Percentiles rank a stretch among this genome's conserved stretches.
Evolutionary conservation across 2,329 filamentous ascomycete species (phyloP).

Genomic region (Bipolaris bicolor): DNA sequence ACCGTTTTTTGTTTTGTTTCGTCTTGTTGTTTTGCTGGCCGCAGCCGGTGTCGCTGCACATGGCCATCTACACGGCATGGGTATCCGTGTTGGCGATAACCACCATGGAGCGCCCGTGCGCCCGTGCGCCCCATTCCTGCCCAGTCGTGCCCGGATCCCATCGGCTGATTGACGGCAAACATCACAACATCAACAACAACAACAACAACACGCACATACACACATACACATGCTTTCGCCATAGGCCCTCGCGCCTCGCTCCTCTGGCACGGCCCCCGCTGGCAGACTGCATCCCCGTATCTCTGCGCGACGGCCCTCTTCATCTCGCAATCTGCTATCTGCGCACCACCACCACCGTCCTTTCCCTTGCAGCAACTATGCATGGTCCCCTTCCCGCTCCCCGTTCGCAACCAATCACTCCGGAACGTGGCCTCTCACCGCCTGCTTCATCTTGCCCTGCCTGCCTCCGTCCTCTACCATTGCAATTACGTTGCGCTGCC

Average conservation of each 20-base stretch:
- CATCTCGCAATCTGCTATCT: conserved; percentile 13
- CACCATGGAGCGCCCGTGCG: background rate
- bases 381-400: conserved; percentile 20
- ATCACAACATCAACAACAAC: conserved; percentile 6
- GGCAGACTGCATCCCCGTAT: background rate
- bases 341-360: conserved; percentile 19
- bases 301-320: conserved; percentile 5
- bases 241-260: conserved; percentile 9
- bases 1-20: background rate
- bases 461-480: conserved; percentile 20
- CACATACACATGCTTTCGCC: conserved; percentile 16
- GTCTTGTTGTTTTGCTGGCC: too few relatives aligned
- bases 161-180: background rate
- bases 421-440: conserved; percentile 47
- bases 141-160: background rate
- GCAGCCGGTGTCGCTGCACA: background rate
- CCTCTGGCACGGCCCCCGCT: conserved; percentile 2
- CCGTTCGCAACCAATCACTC: conserved; percentile 44
- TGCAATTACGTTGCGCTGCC: conserved; percentile 1
- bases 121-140: background rate
- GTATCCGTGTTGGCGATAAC: background rate
- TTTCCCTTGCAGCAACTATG: conserved; percentile 22
- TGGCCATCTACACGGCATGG: background rate
- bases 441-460: conserved; percentile 25
- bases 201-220: conserved; percentile 12